Conservation (phyloP, 192 early-diverging fungal genomes). For the Podila epicladia region DNA sequence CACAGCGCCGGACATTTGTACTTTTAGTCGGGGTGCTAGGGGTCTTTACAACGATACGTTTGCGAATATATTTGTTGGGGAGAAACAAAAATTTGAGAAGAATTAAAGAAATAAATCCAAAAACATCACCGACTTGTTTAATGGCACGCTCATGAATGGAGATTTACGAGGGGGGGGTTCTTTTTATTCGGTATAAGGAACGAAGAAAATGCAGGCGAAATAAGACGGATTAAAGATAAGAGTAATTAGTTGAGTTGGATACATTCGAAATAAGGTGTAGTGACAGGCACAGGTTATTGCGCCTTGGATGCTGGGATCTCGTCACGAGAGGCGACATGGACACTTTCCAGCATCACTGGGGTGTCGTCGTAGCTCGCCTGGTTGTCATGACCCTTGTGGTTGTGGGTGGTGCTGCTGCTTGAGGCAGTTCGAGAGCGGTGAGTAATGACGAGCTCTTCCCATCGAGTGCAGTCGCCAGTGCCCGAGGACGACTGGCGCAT, state of each 20-base stretch:
- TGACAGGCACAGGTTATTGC: neutral
- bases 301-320: neutral
- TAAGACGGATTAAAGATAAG: neutral
- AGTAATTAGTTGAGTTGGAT: neutral
- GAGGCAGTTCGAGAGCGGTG: neutral
- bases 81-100: too few species aligned
- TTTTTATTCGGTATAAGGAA: too few species aligned
- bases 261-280: neutral
- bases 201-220: too few species aligned
- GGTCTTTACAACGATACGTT: too few species aligned
- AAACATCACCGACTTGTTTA: too few species aligned
- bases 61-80: too few species aligned
- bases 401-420: neutral
- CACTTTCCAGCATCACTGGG: neutral
- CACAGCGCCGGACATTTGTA: neutral
- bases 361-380: neutral
- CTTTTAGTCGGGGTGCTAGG: neutral
- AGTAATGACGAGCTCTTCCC: constrained; percentile 21
- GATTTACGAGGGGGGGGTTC: too few species aligned
- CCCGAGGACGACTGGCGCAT: constrained; percentile 10
- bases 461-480: neutral
- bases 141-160: too few species aligned
- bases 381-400: neutral
- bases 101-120: too few species aligned
- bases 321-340: neutral